Evolutionary conservation across 306 rosid species (phyloP).

Genomic region (Prosopis cineraria): DNA sequence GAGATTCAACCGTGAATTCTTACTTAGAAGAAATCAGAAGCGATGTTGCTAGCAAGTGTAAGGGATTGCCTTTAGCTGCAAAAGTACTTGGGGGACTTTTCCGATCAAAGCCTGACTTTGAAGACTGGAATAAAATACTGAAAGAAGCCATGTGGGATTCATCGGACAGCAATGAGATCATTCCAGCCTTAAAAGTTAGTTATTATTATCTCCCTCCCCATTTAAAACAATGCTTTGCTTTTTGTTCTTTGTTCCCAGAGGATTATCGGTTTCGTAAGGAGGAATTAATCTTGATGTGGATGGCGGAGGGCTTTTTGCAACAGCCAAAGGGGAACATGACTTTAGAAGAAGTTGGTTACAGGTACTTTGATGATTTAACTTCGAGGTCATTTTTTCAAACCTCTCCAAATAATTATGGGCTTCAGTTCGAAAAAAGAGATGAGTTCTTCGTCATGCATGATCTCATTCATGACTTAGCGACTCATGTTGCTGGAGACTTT

Average conservation of each 20-base stretch:
- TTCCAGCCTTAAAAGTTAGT: no score
- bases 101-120: neutral
- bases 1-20: no score
- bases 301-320: no score
- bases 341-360: no score
- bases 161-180: neutral
- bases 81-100: slow-evolving; percentile 29
- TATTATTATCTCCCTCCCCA: neutral
- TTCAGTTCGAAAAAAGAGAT: no score
- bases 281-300: no score
- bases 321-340: no score
- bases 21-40: no score
- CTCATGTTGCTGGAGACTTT: neutral
- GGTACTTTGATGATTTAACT: no score
- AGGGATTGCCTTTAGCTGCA: no score
- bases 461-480: neutral
- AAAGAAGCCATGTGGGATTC: neutral
- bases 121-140: neutral
- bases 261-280: neutral
- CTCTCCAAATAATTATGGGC: no score
- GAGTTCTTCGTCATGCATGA: neutral
- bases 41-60: no score
- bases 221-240: slow-evolving; percentile 24
- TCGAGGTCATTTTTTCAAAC: neutral
- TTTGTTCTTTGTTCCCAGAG: neutral